Evolutionary conservation across 768 basidiomycete genomes (phyloP).

Genomic region (Vararia minispora): DNA sequence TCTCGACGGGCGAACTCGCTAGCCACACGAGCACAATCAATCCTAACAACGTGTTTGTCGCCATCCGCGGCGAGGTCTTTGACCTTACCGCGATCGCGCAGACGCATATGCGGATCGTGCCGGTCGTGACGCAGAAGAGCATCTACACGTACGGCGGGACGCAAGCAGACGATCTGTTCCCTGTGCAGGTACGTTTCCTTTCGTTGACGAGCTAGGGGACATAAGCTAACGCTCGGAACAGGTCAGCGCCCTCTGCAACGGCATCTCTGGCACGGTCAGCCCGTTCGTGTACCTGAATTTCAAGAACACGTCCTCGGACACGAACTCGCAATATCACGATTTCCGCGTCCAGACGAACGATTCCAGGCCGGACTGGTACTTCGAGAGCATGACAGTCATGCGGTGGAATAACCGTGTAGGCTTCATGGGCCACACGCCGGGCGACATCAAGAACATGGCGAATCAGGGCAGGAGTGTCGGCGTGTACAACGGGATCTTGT

Average conservation of each 20-base stretch:
- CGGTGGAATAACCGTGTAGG: slow-evolving; percentile 84
- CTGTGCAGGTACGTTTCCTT: slow-evolving; percentile 60
- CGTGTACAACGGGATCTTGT: slow-evolving; percentile 81
- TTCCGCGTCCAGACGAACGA: slow-evolving; percentile 87
- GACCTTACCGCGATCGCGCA: slow-evolving; percentile 61
- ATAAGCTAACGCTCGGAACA: too few species aligned
- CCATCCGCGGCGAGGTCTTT: slow-evolving; percentile 92
- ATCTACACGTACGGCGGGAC: slow-evolving; percentile 79
- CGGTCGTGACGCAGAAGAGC: slow-evolving; percentile 62
- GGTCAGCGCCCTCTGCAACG: slow-evolving; percentile 92
- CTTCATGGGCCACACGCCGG: slow-evolving; percentile 75
- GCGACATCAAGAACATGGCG: slow-evolving; percentile 64
- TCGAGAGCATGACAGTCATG: slow-evolving; percentile 87
- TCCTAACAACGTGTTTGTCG: slow-evolving; percentile 68
- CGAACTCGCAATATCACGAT: slow-evolving; percentile 83
- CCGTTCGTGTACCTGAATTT: slow-evolving; percentile 67
- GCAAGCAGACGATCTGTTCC: slow-evolving; percentile 71
- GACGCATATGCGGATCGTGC: slow-evolving; percentile 56
- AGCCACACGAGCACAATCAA: slow-evolving; percentile 51
- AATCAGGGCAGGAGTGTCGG: slow-evolving; percentile 52
- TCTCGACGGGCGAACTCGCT: slow-evolving; percentile 63
- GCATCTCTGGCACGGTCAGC: slow-evolving; percentile 67
- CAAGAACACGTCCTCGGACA: slow-evolving; percentile 64
- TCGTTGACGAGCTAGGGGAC: too few species aligned
- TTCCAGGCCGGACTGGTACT: slow-evolving; percentile 97